These are phyloP conservation scores for Wickerhamiella kazuoi DNA, from an alignment of 805 yeast species.

Conservation along the genomic window DNA sequence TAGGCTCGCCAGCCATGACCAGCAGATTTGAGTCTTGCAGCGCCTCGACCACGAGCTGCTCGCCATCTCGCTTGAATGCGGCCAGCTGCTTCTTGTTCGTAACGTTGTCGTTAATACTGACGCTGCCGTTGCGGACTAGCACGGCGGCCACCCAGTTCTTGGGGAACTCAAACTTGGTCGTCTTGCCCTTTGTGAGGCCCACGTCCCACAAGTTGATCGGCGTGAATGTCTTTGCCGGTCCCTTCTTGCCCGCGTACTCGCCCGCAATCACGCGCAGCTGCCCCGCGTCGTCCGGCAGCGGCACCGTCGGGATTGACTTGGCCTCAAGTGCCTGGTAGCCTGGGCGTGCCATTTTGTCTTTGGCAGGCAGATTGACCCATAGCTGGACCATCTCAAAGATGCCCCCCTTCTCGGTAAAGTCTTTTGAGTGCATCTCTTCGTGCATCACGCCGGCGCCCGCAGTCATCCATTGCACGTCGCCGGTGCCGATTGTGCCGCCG, in stretches of 20 bases:
- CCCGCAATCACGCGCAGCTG: conserved; percentile 62
- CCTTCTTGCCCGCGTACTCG: conserved; percentile 51
- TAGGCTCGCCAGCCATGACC: conserved; percentile 55
- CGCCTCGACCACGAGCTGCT: conserved; percentile 9
- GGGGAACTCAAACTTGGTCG: conserved; percentile 42
- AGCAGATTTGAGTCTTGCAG: conserved; percentile 39
- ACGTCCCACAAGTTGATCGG: conserved; percentile 61
- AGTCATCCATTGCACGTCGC: conserved; percentile 83
- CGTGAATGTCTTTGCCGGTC: conserved; percentile 60
- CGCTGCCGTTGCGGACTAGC: conserved; percentile 46
- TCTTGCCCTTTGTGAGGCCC: conserved; percentile 46
- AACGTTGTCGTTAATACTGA: conserved; percentile 29
- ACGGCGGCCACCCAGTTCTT: conserved; percentile 48
- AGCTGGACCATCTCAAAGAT: conserved; percentile 57
- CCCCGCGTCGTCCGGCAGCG: conserved; percentile 42
- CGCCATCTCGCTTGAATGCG: conserved; percentile 31
- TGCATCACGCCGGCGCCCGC: conserved; percentile 80
- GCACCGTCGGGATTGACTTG: conserved; percentile 49
- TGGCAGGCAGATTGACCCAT: conserved; percentile 68
- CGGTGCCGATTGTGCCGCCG: conserved; percentile 53
- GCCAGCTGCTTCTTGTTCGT: conserved; percentile 14
- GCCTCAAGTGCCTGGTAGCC: conserved; percentile 57
- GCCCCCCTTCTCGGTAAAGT: conserved; percentile 17
- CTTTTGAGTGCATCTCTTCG: conserved; percentile 41
- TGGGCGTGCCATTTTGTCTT: conserved; percentile 45